Percentiles rank a stretch among this genome's conserved stretches.
These are phyloP conservation scores for Dacryopinax spathularia DNA, from an alignment of 768 basidiomycete species.

Conservation along the genomic window DNA sequence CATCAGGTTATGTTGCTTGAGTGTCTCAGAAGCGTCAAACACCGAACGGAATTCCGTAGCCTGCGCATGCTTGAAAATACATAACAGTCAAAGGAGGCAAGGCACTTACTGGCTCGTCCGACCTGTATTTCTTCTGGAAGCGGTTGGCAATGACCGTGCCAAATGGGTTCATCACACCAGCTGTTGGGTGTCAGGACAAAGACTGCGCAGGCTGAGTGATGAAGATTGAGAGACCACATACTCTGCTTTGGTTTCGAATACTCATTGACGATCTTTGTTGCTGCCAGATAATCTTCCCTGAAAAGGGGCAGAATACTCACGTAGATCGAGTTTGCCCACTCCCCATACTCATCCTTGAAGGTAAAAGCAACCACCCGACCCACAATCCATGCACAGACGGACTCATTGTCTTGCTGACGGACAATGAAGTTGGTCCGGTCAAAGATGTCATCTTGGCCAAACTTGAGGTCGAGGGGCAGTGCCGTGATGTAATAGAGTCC, in stretches of 20 bases:
- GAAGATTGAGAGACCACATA: not conserved
- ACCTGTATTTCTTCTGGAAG: not conserved
- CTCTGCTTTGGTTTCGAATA: not conserved
- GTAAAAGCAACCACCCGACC: not conserved
- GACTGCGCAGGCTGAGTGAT: not conserved
- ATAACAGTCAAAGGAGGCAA: too few species aligned
- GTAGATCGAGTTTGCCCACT: not conserved
- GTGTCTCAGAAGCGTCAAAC: too few species aligned
- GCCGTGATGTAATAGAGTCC: not conserved
- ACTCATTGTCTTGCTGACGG: not conserved
- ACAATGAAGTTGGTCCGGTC: not conserved
- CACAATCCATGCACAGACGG: not conserved
- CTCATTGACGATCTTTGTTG: not conserved
- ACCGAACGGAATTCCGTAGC: too few species aligned
- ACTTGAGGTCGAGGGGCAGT: not conserved
- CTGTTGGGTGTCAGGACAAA: too few species aligned
- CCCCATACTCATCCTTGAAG: not conserved
- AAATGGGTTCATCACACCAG: not conserved
- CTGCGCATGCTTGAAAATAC: too few species aligned
- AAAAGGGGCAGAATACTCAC: not conserved
- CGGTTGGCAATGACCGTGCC: not conserved
- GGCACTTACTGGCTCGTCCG: not conserved
- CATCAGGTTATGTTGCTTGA: too few species aligned
- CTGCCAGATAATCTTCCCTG: not conserved
- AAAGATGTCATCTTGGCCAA: not conserved